These are phyloP conservation scores for Escallonia herrerae DNA, from an alignment of 129 eudicot genomes.

Conservation along the genomic window DNA sequence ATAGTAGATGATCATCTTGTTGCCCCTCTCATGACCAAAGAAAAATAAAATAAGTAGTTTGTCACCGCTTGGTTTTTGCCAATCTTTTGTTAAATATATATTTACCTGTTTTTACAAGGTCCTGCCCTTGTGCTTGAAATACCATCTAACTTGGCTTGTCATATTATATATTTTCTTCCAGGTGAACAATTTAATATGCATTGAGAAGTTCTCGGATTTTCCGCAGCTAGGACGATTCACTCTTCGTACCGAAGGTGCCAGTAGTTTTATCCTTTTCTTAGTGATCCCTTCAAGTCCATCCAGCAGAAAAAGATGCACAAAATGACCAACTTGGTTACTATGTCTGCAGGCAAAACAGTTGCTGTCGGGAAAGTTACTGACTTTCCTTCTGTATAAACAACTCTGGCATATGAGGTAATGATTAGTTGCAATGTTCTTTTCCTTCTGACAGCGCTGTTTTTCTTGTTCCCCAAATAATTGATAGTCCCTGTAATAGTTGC, in stretches of 20 bases:
- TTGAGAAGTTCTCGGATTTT: slow-evolving; percentile 74
- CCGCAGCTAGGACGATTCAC: slow-evolving; percentile 80
- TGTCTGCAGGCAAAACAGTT: slow-evolving; percentile 63
- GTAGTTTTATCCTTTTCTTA: background rate
- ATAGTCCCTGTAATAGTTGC: too few species aligned
- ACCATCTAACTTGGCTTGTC: too few species aligned
- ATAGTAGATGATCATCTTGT: too few species aligned
- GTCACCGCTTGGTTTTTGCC: background rate
- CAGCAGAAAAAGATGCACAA: too few species aligned
- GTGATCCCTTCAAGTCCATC: background rate
- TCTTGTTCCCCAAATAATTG: too few species aligned
- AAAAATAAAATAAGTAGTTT: background rate
- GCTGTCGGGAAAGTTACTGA: slow-evolving; percentile 68
- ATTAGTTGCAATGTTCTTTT: too few species aligned
- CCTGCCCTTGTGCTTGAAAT: background rate
- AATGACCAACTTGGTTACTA: background rate
- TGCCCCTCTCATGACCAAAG: too few species aligned
- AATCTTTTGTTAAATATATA: background rate
- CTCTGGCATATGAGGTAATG: slow-evolving; percentile 30
- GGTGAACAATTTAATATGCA: slow-evolving; percentile 72
- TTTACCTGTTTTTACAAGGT: background rate
- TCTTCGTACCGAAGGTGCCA: slow-evolving; percentile 81
- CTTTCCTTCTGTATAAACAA: slow-evolving; percentile 32
- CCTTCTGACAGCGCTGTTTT: too few species aligned
- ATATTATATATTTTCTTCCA: slow-evolving; percentile 2